Evolutionary conservation across 768 basidiomycete genomes (phyloP).

Genomic region (Piloderma croceum): DNA sequence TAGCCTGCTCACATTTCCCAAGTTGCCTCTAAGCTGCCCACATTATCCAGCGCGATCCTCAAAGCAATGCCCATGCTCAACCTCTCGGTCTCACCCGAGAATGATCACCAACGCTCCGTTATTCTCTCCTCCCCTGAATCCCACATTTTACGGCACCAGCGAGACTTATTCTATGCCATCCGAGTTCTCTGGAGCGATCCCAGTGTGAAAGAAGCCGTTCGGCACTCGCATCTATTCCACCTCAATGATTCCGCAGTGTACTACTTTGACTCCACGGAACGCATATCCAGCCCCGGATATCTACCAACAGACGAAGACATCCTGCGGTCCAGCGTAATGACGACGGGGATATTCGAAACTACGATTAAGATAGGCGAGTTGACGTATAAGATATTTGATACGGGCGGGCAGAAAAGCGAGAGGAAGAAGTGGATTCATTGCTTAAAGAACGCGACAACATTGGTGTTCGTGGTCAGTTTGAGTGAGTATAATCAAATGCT

Average conservation of each 20-base stretch:
- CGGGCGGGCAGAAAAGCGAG: constrained; percentile 51
- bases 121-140: constrained; percentile 48
- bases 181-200: constrained; percentile 41
- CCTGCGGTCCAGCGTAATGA: constrained; percentile 60
- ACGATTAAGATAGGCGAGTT: constrained; percentile 58
- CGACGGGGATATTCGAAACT: constrained; percentile 63
- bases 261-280: constrained; percentile 55
- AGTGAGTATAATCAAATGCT: constrained; percentile 61
- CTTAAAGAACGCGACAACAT: constrained; percentile 52
- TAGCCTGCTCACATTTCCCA: too few species aligned
- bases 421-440: constrained; percentile 59
- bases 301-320: constrained; percentile 61
- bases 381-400: constrained; percentile 54
- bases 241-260: constrained; percentile 61
- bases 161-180: constrained; percentile 46
- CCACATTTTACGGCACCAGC: constrained; percentile 54
- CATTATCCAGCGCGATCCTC: constrained; percentile 45
- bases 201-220: constrained; percentile 46
- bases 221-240: constrained; percentile 54
- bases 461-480: constrained; percentile 57
- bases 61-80: constrained; percentile 55
- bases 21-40: background rate
- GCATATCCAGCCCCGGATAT: constrained; percentile 47
- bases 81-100: constrained; percentile 49
- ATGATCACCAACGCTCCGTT: constrained; percentile 46